Evolutionary conservation across 2,329 filamentous ascomycete species (phyloP).

Genomic region (Alternaria sp.): DNA sequence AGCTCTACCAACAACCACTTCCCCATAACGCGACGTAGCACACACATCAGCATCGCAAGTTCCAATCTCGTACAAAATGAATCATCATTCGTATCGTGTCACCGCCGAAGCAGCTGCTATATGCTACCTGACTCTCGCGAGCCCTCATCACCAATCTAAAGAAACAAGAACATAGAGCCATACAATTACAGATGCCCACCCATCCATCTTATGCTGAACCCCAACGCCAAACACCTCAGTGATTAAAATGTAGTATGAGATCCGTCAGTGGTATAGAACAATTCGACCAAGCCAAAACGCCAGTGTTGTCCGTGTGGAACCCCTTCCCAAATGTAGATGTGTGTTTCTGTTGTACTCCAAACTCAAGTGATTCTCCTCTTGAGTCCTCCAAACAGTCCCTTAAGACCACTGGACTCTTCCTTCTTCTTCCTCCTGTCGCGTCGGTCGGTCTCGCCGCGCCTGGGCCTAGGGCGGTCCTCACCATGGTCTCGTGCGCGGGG

Average conservation of each 20-base stretch:
- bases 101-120: neutral
- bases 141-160: slow-evolving; percentile 2
- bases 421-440: slow-evolving; percentile 35
- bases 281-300: slow-evolving; percentile 15
- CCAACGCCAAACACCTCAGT: slow-evolving; percentile 1
- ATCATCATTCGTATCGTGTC: neutral
- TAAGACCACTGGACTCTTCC: slow-evolving; percentile 37
- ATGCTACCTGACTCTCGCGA: slow-evolving; percentile 7
- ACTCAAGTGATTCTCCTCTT: slow-evolving; percentile 37
- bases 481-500: slow-evolving; percentile 29
- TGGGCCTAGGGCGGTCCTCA: slow-evolving; percentile 30
- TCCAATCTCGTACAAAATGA: neutral
- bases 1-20: neutral
- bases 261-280: slow-evolving; percentile 23
- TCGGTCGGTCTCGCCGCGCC: slow-evolving; percentile 35
- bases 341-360: neutral
- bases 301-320: slow-evolving; percentile 13
- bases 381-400: slow-evolving; percentile 40
- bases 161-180: neutral
- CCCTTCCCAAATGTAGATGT: neutral
- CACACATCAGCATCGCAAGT: neutral
- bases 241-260: slow-evolving; percentile 1
- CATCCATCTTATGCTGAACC: slow-evolving; percentile 1
- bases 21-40: neutral
- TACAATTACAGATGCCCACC: slow-evolving; percentile 12